Base-by-base conservation (phyloP, 352 stramenopile species). In the Phytophthora citrophthora region DNA sequence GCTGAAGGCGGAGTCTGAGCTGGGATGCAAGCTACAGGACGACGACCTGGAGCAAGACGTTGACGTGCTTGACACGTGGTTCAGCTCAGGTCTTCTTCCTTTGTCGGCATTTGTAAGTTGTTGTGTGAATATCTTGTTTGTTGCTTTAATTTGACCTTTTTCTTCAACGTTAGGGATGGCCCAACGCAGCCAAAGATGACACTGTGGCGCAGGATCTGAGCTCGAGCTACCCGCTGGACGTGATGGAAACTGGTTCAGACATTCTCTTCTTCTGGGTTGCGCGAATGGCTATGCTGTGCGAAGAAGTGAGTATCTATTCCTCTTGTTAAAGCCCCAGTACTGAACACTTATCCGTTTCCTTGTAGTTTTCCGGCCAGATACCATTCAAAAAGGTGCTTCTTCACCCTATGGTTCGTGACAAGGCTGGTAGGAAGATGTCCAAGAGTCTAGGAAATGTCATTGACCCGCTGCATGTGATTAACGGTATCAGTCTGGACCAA, bases 201-300 rank as follows among this genome's bases (percentile, higher is more conserved):
- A 61, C 45, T 32, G 24, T 71, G 11, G 49, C 68, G 2, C 43
- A 66, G 20, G 69, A 79, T 45, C 36, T 83, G 20, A 68, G 46
- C 36, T 38, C 64, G 12, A 76, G 72, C 34, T 94, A 93, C 36
- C 86, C 88, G 2, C 61, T 93, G 5, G 69, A 83, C 53, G 55
- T 96, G 9, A 90, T 96, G 80, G 88, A 95, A 55, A 95, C 86
- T 1, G 98, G 98, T 12, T 96, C 97, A 27, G 98, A 99, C 74
- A 99, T 99, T 79, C 78, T 99, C 9, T 99, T 99, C 80, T 99
- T 99, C 72, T 99, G 98, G 98, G 98, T 99, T 41, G 97, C 97
- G 12, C 90, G 98, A 40, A 99, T 99, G 98, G 97, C 99, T 5
- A 99, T 99, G 97, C 94, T 99, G 54, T 98, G 96, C 54, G 86